phyloP scores from a whole-genome alignment of 345 rosid genomes.

The Zanthoxylum bungeanum region DNA sequence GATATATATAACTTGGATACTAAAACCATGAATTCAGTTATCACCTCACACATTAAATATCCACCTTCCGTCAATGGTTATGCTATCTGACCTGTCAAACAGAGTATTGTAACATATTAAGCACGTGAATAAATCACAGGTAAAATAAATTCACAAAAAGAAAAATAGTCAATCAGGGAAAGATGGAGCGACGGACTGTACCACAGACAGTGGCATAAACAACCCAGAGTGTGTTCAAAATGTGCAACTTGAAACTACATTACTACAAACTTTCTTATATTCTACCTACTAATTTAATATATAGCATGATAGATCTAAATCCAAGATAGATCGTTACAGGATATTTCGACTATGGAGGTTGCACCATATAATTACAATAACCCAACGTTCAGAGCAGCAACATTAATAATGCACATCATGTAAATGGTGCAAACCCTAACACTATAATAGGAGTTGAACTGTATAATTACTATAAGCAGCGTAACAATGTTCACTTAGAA shows the following conservation, averaged over 20 bases:
- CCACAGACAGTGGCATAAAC: not conserved
- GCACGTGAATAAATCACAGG: not conserved
- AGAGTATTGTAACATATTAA: not conserved
- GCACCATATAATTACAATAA: not conserved
- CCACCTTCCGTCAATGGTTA: not conserved
- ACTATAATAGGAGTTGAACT: no score
- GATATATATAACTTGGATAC: not conserved
- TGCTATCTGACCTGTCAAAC: not conserved
- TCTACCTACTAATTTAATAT: not conserved
- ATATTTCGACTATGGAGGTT: not conserved
- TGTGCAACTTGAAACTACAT: not conserved
- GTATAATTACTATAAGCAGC: not conserved
- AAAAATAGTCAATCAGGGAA: not conserved
- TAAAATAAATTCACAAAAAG: not conserved
- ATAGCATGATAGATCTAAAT: not conserved
- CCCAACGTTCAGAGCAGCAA: not conserved
- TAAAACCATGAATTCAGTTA: not conserved
- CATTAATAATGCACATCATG: constrained; percentile 2
- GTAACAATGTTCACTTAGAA: not conserved
- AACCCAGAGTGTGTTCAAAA: not conserved
- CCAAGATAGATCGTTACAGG: not conserved
- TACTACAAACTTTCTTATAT: not conserved
- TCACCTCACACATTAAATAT: constrained; percentile 11
- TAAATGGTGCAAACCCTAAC: not conserved
- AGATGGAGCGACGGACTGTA: not conserved